Evolutionary conservation across 2,329 filamentous ascomycete species (phyloP).

Genomic region (Akanthomyces muscarius): DNA sequence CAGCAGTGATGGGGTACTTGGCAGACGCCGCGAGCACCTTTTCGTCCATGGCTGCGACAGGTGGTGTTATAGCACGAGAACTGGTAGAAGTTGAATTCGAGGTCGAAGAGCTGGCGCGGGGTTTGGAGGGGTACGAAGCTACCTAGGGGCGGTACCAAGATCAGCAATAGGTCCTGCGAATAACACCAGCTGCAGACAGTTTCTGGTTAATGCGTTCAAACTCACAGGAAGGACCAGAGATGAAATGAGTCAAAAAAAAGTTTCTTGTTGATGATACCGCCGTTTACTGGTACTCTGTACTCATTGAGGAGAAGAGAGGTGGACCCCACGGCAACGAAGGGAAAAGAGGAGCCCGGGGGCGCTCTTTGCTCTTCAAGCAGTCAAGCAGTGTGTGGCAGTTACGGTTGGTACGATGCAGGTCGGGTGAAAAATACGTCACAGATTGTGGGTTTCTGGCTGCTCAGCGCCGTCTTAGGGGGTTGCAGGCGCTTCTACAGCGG

Average conservation of each 20-base stretch:
- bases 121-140: constrained; percentile 5
- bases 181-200: not conserved
- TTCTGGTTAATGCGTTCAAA: not conserved
- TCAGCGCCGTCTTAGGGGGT: not conserved
- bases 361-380: not conserved
- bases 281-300: not conserved
- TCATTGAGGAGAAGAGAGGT: constrained; percentile 6
- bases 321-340: constrained; percentile 1
- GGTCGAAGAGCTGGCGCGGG: constrained; percentile 12
- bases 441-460: not conserved
- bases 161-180: not conserved
- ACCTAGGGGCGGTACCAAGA: not conserved
- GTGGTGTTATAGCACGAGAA: not conserved
- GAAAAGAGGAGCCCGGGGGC: not conserved
- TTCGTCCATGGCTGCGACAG: constrained; percentile 44
- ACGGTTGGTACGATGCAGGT: not conserved
- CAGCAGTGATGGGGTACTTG: constrained; percentile 56
- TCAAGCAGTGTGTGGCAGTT: too few species aligned
- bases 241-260: not conserved
- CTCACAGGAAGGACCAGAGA: not conserved
- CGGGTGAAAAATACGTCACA: not conserved
- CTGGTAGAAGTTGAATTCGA: not conserved
- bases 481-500: not conserved
- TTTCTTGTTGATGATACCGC: not conserved
- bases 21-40: constrained; percentile 57